Base-by-base conservation (phyloP, 192 early-diverging fungal genomes). In the Ambispora gerdemannii region DNA sequence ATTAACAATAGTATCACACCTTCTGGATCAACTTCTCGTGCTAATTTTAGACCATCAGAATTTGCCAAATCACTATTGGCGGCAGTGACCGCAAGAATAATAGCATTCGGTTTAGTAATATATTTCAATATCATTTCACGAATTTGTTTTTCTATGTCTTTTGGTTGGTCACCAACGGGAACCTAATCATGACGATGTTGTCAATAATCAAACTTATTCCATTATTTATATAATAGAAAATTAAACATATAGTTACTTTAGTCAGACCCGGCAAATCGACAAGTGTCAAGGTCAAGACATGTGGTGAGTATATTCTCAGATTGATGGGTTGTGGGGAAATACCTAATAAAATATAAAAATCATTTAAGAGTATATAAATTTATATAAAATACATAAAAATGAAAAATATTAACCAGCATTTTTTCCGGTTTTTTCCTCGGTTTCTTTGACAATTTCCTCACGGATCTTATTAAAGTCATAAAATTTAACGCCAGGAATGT, bases 11-110 rank as follows among this genome's bases (percentile, higher is more conserved):
- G 38, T 49, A 61, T 28, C 27, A 34, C 6, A 80, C 93, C 98
- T 62, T 99, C 98, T 3, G 96, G 95, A 72, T 99, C 98, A n/a
- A 97, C 92, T 77, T 99, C 95, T 32, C 98, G 86, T 7, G 98
- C 98, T 17, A 99, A 78, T 79, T 97, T 96, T 67, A 99, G 82
- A n/a, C 98, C 98, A 75, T 98, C 96, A 10, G 95, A 97, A 84
- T 99, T 99, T 72, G 98, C 98, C 71, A 99, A 84, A 84, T 99
- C 98, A 11, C 92, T 93, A 83, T 98, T 99, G 25, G 95, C 96
- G 30, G 95, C 91, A 3, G 96, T 99, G 10, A 99, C 98, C 0
- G 95, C 93, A 38, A 99, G 80, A 72, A 99, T 98, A 72, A 99
- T 99, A 31, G 93, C 87, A 72, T 97, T 99, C 59, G 90, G 92